A percentile compares a stretch with the other conserved stretches of the same genome.
Evolutionary conservation across 2,329 filamentous ascomycete genomes (phyloP).

Genomic region (Talaromyces sp.): DNA sequence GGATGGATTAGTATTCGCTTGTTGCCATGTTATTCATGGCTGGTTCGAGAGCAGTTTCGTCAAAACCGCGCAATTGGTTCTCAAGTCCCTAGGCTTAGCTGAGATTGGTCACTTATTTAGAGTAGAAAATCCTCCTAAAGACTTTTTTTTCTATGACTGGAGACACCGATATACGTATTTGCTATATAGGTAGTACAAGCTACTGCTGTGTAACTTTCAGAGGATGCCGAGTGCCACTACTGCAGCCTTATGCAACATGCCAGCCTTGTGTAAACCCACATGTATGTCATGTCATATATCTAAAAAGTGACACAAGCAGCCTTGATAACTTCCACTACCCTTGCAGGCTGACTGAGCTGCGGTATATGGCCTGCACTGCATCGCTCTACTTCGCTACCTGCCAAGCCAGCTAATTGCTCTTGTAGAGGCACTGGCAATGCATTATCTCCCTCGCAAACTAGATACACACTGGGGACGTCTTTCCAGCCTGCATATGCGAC

Average conservation of each 20-base stretch:
- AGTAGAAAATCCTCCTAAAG: too few species aligned
- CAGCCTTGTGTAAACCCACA: too few species aligned
- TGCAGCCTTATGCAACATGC: neutral
- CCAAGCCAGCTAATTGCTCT: conserved; percentile 5
- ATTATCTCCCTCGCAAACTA: conserved; percentile 1
- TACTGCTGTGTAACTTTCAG: neutral
- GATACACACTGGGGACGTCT: conserved; percentile 7
- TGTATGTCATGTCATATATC: neutral
- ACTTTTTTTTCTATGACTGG: too few species aligned
- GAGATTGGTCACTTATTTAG: too few species aligned
- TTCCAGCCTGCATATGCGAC: conserved; percentile 5
- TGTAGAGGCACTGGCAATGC: conserved; percentile 1
- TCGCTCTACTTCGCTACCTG: conserved; percentile 3
- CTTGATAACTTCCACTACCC: conserved; percentile 9
- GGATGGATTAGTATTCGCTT: too few species aligned
- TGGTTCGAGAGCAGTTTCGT: too few species aligned
- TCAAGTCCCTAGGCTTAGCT: too few species aligned
- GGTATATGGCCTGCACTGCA: conserved; percentile 7
- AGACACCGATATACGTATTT: too few species aligned
- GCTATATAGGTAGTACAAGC: neutral
- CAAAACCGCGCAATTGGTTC: too few species aligned
- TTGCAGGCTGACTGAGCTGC: conserved; percentile 7
- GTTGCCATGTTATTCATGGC: too few species aligned
- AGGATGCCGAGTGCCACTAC: neutral
- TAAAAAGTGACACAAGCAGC: neutral